These are phyloP conservation scores for Cyanidiococcus yangmingshanensis DNA, from an alignment of 23 red algal genomes.

Conservation along the genomic window DNA sequence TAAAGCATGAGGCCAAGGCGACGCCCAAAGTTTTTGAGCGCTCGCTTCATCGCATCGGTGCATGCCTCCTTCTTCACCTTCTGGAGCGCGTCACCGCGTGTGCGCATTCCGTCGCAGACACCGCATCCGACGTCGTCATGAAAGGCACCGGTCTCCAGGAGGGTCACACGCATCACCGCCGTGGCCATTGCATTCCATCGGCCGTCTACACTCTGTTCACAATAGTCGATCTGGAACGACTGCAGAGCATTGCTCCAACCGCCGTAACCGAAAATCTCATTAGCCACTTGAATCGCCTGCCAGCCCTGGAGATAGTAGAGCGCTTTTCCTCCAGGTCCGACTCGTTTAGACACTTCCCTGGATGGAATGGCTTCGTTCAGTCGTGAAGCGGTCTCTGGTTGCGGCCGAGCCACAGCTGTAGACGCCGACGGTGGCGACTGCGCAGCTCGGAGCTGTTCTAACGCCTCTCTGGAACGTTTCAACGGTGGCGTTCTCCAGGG, in stretches of 20 bases:
- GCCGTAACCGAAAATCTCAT: conserved; percentile 79
- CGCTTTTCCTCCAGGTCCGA: conserved; percentile 39
- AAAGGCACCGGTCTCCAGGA: conserved; percentile 36
- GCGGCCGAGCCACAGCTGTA: background rate
- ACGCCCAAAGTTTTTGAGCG: conserved; percentile 80
- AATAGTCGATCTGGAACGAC: conserved; percentile 40
- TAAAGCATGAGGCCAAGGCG: conserved; percentile 58
- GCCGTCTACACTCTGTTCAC: conserved; percentile 29
- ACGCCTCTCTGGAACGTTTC: background rate
- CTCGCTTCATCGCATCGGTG: conserved; percentile 66
- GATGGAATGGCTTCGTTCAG: background rate
- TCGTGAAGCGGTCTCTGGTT: background rate
- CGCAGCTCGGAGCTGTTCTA: background rate
- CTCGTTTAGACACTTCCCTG: conserved; percentile 22
- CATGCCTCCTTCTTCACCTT: conserved; percentile 76
- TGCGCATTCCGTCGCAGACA: conserved; percentile 39
- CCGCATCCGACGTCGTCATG: conserved; percentile 58
- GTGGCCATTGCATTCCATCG: conserved; percentile 39
- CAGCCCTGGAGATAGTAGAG: conserved; percentile 68
- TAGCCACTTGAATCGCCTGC: conserved; percentile 64
- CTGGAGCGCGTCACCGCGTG: conserved; percentile 53
- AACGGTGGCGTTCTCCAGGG: background rate
- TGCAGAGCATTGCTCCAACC: conserved; percentile 65
- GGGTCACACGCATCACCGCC: conserved; percentile 54
- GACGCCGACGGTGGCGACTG: background rate